Conservation (phyloP, 805 yeast species). For the Cyberlindnera veronae region DNA sequence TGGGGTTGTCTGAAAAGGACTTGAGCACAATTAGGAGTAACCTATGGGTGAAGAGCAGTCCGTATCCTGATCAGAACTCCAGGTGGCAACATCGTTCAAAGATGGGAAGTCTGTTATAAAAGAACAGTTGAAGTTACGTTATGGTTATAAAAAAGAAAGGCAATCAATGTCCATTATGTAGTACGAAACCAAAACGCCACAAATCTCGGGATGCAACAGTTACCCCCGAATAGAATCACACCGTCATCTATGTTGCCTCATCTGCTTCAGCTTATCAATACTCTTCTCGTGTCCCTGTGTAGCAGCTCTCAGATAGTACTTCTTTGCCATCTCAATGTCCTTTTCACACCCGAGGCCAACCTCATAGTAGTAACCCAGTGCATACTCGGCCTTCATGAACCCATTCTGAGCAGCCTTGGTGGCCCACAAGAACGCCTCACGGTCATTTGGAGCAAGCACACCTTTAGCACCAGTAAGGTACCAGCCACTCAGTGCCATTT, state of each 20-base stretch:
- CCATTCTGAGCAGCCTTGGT: constrained; percentile 57
- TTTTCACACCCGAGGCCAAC: constrained; percentile 56
- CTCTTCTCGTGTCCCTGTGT: constrained; percentile 61
- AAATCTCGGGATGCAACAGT: too few species aligned
- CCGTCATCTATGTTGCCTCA: constrained; percentile 5
- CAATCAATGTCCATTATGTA: too few species aligned
- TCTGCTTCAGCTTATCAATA: constrained; percentile 22
- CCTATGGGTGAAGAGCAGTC: constrained; percentile 23
- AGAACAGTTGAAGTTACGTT: too few species aligned
- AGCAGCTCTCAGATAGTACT: constrained; percentile 58
- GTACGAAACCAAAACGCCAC: too few species aligned
- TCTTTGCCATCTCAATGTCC: constrained; percentile 41
- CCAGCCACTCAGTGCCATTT: constrained; percentile 76
- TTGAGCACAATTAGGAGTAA: constrained; percentile 34
- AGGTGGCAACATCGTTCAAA: constrained; percentile 23
- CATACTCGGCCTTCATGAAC: constrained; percentile 60
- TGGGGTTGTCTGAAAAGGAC: constrained; percentile 46
- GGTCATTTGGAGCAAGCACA: constrained; percentile 50
- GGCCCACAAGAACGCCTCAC: constrained; percentile 69
- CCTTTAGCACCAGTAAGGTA: constrained; percentile 64
- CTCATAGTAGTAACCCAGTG: constrained; percentile 64
- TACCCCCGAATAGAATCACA: too few species aligned
- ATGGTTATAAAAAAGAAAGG: too few species aligned
- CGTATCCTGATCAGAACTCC: constrained; percentile 19
- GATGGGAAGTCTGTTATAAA: constrained; percentile 3